Evolutionary conservation across 306 rosid species (phyloP), one percentile per base, ranked within the genome.

Genomic region (Medicago ruthenica): DNA sequence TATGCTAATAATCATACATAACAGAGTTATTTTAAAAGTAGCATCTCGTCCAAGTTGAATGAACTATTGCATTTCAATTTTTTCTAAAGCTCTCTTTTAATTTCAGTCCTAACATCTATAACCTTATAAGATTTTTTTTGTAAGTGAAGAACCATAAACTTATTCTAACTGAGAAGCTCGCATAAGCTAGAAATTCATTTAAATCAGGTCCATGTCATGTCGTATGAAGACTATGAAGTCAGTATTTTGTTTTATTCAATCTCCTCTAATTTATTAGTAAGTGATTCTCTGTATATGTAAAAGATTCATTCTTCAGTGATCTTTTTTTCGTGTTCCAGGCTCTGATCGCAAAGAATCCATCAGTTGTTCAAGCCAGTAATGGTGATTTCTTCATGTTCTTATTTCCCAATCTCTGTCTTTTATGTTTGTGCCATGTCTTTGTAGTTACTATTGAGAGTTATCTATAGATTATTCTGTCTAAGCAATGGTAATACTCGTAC

Each of bases 301-400:
- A 14, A 14, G n/a, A 53, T 27, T 79, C 51, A 27, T 48, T 73
- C 13, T 42, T 67, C 15, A 21, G 22, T 68, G 27, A 40, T 55
- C 21, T 50, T 74, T 80, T 71, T 71, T 57, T 79, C 58, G 79
- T 77, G 18, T 80, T 70, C 50, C 94, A 94, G 97, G 96, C 90
- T 85, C 78, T 90, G 57, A 76, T 87, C 83, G 92, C 82, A 63
- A 88, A 86, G 62, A 94, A 87, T 65, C 91, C 89, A 65, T 86
- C 89, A 54, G 79, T 87, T 62, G 77, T 76, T 57, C 92, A 86
- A 85, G 76, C 77, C 57, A 50, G 84, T 6, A 83, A 78, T 78
- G 94, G 93, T 94, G 47, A 58, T 62, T 55, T 53, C 63, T 62
- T 77, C n/a, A 24, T 60, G 50, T 55, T 72, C 59, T 67, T 65